Conservation (phyloP, 305 asterid genomes). For the Fraxinus floribunda region DNA sequence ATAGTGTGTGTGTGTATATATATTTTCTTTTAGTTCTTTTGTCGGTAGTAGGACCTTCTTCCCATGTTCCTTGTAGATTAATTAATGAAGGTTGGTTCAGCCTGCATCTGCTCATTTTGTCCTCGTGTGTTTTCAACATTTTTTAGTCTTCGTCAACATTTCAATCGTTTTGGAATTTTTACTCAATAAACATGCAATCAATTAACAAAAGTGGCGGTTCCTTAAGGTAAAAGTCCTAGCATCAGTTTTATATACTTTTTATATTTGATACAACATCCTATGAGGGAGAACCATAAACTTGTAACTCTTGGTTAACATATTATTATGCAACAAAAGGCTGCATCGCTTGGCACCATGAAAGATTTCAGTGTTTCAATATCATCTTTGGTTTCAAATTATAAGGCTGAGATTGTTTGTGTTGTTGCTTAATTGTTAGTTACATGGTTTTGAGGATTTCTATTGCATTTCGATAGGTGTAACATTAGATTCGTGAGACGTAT, state of each 20-base stretch:
- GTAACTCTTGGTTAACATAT: background rate
- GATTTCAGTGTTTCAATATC: background rate
- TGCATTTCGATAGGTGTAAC: background rate
- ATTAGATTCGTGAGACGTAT: background rate
- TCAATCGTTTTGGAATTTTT: background rate
- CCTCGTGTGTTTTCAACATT: background rate
- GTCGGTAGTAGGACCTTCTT: constrained; percentile 13
- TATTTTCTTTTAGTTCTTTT: background rate
- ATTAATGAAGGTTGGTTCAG: background rate
- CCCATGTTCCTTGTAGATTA: constrained; percentile 1
- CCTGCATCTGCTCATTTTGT: constrained; percentile 12
- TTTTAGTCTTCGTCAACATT: background rate
- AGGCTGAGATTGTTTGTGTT: background rate
- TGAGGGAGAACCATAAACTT: background rate
- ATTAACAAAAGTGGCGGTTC: background rate
- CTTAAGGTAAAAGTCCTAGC: background rate
- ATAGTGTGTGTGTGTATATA: background rate
- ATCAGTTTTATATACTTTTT: background rate
- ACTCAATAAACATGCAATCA: background rate
- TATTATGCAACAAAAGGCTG: background rate
- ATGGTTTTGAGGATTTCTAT: background rate
- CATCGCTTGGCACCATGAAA: background rate
- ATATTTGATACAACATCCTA: background rate
- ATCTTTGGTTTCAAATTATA: background rate
- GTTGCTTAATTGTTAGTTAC: background rate